Evolutionary conservation across 2,329 filamentous ascomycete genomes (phyloP).

Genomic region (Arthrinium phaeospermum): DNA sequence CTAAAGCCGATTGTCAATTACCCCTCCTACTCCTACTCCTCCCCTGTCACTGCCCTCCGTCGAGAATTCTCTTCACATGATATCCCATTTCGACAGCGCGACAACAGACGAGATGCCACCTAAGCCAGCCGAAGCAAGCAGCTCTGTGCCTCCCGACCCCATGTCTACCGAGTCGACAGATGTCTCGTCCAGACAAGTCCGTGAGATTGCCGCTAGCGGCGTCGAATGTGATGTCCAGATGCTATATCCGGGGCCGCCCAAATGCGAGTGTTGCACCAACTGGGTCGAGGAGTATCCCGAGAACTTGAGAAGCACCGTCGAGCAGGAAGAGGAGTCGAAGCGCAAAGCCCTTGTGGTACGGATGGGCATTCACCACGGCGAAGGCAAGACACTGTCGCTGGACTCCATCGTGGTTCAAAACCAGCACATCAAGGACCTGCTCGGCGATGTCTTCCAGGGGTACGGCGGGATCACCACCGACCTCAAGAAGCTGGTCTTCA

Average conservation of each 20-base stretch:
- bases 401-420: conserved; percentile 70
- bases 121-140: too few species aligned
- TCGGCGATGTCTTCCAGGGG: conserved; percentile 59
- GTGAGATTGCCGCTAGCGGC: not conserved
- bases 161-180: too few species aligned
- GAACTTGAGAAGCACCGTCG: conserved; percentile 26
- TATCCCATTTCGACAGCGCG: too few species aligned
- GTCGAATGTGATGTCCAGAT: conserved; percentile 24
- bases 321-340: conserved; percentile 26
- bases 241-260: conserved; percentile 35
- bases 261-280: conserved; percentile 38
- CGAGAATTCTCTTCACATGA: too few species aligned
- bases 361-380: conserved; percentile 23
- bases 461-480: conserved; percentile 66
- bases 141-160: too few species aligned
- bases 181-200: not conserved
- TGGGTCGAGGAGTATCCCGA: conserved; percentile 35
- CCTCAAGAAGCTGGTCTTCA: conserved; percentile 66
- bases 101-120: too few species aligned
- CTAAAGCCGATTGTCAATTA: too few species aligned
- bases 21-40: too few species aligned
- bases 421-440: conserved; percentile 61
- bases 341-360: conserved; percentile 27
- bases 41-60: too few species aligned
- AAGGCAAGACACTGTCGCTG: conserved; percentile 9